These are phyloP conservation scores for Penicillium griseofulvum DNA, from an alignment of 2,329 filamentous ascomycete species.

Conservation along the genomic window DNA sequence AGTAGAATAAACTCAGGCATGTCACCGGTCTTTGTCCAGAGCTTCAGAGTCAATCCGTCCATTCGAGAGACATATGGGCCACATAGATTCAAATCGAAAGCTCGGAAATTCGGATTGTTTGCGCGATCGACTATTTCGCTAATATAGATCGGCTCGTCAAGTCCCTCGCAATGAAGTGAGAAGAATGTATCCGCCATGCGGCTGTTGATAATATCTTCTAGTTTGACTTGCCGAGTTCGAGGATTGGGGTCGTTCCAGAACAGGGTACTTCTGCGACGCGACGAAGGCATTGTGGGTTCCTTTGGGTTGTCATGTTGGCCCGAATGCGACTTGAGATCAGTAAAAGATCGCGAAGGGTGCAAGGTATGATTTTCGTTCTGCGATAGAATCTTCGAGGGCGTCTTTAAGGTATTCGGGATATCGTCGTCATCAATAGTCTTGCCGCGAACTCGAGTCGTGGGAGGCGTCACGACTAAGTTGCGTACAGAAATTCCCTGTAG, in stretches of 20 bases:
- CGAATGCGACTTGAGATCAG: constrained; percentile 46
- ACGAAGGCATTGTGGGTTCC: constrained; percentile 20
- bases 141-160: constrained; percentile 77
- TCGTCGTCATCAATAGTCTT: constrained; percentile 75
- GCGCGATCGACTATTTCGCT: constrained; percentile 76
- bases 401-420: constrained; percentile 64
- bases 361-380: constrained; percentile 49
- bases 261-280: constrained; percentile 58
- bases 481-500: constrained; percentile 82
- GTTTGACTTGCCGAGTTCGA: constrained; percentile 65
- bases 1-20: constrained; percentile 61
- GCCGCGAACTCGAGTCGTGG: constrained; percentile 50
- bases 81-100: constrained; percentile 70
- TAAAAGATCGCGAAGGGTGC: constrained; percentile 60
- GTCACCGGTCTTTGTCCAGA: constrained; percentile 67
- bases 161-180: constrained; percentile 68
- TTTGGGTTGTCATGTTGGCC: constrained; percentile 17
- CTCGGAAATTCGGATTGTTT: constrained; percentile 88
- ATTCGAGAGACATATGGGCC: constrained; percentile 64
- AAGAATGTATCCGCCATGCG: constrained; percentile 87
- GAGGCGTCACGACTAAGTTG: constrained; percentile 69
- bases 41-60: constrained; percentile 63
- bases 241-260: constrained; percentile 63
- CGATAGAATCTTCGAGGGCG: constrained; percentile 64
- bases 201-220: constrained; percentile 69